These are phyloP conservation scores for Penicillium subrubescens DNA, from an alignment of 495 filamentous ascomycete genomes.

Conservation along the genomic window DNA sequence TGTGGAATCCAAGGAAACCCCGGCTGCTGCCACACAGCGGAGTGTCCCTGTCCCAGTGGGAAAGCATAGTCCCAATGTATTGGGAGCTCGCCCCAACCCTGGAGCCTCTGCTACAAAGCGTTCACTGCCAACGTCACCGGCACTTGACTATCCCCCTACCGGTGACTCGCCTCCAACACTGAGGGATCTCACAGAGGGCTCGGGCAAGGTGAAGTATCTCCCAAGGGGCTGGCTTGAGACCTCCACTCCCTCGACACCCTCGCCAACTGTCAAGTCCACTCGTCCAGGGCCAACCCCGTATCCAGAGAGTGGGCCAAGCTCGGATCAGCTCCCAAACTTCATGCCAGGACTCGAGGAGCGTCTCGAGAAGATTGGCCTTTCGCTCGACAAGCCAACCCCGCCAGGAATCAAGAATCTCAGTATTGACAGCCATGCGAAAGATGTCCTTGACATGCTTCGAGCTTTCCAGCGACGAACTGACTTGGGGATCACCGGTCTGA, in stretches of 20 bases:
- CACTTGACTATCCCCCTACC: background rate
- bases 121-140: background rate
- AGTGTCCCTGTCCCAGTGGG: background rate
- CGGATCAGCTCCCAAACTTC: background rate
- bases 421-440: conserved; percentile 4
- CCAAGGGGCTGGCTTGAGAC: conserved; percentile 7
- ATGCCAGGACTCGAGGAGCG: conserved; percentile 18
- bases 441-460: conserved; percentile 15
- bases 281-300: background rate
- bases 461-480: conserved; percentile 18
- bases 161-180: conserved; percentile 5
- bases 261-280: background rate
- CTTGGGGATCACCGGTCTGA: conserved; percentile 3
- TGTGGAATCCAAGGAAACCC: background rate
- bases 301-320: background rate
- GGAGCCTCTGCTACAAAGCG: background rate
- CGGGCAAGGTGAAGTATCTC: conserved; percentile 16
- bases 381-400: background rate
- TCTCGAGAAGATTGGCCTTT: conserved; percentile 6
- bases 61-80: background rate
- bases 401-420: background rate
- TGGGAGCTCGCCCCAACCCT: background rate
- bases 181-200: conserved; percentile 9
- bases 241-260: background rate
- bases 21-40: background rate